A percentile compares a stretch with the other conserved stretches of the same genome.
Evolutionary conservation across 2,329 filamentous ascomycete genomes (phyloP).

Genomic region (Gnomoniopsis sp.): DNA sequence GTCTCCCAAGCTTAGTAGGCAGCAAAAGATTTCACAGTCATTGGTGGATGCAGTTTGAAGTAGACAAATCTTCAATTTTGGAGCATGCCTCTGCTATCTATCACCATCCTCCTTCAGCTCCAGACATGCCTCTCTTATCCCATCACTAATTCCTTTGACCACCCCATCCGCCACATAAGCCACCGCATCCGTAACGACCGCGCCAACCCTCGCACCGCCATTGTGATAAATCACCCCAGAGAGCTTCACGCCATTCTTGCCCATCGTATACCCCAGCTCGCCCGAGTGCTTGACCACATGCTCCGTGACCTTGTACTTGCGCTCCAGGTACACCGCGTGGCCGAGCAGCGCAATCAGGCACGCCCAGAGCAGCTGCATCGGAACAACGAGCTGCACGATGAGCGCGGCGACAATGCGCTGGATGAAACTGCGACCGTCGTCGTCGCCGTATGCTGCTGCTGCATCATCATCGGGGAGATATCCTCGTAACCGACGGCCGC

Average conservation of each 20-base stretch:
- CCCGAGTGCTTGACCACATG: slow-evolving; percentile 50
- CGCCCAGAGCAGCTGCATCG: slow-evolving; percentile 58
- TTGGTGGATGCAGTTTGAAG: no score
- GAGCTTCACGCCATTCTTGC: slow-evolving; percentile 47
- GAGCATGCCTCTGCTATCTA: neutral
- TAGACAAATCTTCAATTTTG: no score
- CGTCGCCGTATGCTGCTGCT: neutral
- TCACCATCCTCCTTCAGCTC: slow-evolving; percentile 37
- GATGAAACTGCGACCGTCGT: slow-evolving; percentile 40
- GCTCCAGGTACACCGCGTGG: slow-evolving; percentile 59
- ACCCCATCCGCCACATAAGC: slow-evolving; percentile 63
- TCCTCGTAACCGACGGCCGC: neutral
- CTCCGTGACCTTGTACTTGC: slow-evolving; percentile 62
- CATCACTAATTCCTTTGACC: slow-evolving; percentile 28
- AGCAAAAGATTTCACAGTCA: no score
- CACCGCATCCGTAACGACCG: slow-evolving; percentile 51
- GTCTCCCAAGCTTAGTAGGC: no score
- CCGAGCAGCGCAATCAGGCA: slow-evolving; percentile 54
- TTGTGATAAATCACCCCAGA: slow-evolving; percentile 55
- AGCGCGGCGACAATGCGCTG: slow-evolving; percentile 54
- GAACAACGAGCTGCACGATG: slow-evolving; percentile 57
- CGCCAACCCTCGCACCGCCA: slow-evolving; percentile 63
- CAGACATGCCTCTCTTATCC: slow-evolving; percentile 54
- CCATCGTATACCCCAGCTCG: slow-evolving; percentile 49
- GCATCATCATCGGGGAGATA: neutral